Evolutionary conservation across 768 basidiomycete genomes (phyloP), one percentile per base, ranked within the genome.

Genomic region (Mycena galericulata): DNA sequence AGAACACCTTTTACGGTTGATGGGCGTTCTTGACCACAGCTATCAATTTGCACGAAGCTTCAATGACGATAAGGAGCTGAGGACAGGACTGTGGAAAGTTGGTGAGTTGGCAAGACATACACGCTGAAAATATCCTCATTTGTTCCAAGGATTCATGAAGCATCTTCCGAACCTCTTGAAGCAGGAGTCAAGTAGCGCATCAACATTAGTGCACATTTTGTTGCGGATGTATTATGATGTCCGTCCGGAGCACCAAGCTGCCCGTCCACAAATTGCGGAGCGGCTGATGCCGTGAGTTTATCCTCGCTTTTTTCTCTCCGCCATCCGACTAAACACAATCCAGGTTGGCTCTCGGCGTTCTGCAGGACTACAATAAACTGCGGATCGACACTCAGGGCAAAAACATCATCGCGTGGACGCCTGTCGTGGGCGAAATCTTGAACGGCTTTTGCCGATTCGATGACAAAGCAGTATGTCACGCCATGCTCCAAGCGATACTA

Each of bases 1-100:
- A 0, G 92, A 95, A 69, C 96, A 98, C 74, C 84, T 99, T 15
- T 84, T 99, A 68, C 90, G 93, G 41, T 85, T 99, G 79, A 98
- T 98, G 95, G 92, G 93, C 40, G 95, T 97, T 22, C 86, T 99
- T 58, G 96, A 98, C 78, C 96, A 99, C 73, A 97, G 95, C 73
- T 99, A 99, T 82, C 95, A 96, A 76, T 99, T 99, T 75, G 98
- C 98, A 14, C 89, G 97, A 63, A 89, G 90, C 80, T 99, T 99
- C 84, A 99, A 99, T 76, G 98, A 98, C 56, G 96, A 99, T 79
- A 98, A 97, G 82, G 98, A 99, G 54, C 86, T 99, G 36, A 88
- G 98, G 17, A 98, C 96, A 50, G 96, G 94, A 5, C 83, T 99
- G 63, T 99, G 98, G 98, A 99, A 97, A 98, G 98, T 98, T 74